Evolutionary conservation across 2,329 filamentous ascomycete species (phyloP).

Genomic region (Pezicula neosporulosa): DNA sequence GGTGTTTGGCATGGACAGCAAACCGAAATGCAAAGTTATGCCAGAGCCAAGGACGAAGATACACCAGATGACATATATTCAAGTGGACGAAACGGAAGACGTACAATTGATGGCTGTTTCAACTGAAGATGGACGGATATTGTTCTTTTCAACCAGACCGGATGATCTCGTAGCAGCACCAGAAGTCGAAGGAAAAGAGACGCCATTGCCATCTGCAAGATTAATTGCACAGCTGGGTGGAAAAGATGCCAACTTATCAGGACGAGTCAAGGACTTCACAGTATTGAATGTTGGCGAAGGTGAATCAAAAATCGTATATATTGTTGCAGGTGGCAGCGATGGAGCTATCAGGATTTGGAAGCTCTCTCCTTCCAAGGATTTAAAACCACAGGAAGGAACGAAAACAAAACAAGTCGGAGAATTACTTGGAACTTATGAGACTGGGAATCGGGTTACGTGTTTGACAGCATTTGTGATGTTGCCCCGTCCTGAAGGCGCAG

Average conservation of each 20-base stretch:
- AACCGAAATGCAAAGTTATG: slow-evolving; percentile 71
- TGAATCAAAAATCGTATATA: slow-evolving; percentile 42
- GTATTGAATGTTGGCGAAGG: slow-evolving; percentile 40
- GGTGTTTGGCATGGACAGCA: slow-evolving; percentile 85
- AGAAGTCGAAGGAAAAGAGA: slow-evolving; percentile 33
- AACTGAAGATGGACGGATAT: slow-evolving; percentile 84
- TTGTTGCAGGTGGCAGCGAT: slow-evolving; percentile 80
- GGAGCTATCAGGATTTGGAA: slow-evolving; percentile 80
- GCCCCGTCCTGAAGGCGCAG: slow-evolving; percentile 56
- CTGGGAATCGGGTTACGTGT: slow-evolving; percentile 86
- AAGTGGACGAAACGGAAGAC: slow-evolving; percentile 41
- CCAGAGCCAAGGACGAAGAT: slow-evolving; percentile 69
- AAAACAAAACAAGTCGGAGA: slow-evolving; percentile 34
- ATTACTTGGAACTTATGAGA: slow-evolving; percentile 76
- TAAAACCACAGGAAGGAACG: slow-evolving; percentile 33
- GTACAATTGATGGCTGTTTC: slow-evolving; percentile 69
- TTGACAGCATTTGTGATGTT: slow-evolving; percentile 84
- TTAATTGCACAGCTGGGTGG: slow-evolving; percentile 78
- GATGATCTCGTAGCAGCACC: slow-evolving; percentile 37
- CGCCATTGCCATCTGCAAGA: slow-evolving; percentile 55
- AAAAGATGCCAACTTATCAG: slow-evolving; percentile 61
- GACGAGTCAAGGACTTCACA: slow-evolving; percentile 85
- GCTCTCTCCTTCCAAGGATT: slow-evolving; percentile 36
- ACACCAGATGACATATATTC: slow-evolving; percentile 75
- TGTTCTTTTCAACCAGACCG: slow-evolving; percentile 73